These are phyloP conservation scores for Kazachstania sp. DNA, from an alignment of 1,139 yeast genomes.

Conservation along the genomic window DNA sequence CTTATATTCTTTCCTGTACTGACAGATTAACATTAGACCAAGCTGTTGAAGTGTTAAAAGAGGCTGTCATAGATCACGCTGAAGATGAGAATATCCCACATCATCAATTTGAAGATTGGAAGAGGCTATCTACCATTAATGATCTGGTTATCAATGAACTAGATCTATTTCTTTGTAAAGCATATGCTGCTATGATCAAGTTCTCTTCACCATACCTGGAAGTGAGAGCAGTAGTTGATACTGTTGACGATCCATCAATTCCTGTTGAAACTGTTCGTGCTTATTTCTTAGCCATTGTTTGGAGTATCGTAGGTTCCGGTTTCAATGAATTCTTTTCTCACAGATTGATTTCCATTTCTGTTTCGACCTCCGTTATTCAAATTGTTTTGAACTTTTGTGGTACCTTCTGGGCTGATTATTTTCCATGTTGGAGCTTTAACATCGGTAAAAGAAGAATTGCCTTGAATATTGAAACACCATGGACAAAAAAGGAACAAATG, in stretches of 20 bases:
- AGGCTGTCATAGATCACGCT: constrained; percentile 36
- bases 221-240: constrained; percentile 50
- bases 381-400: constrained; percentile 54
- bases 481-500: constrained; percentile 66
- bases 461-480: constrained; percentile 48
- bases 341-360: constrained; percentile 44
- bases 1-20: neutral
- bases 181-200: constrained; percentile 40
- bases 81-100: constrained; percentile 45
- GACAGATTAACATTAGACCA: constrained; percentile 23
- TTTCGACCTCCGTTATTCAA: constrained; percentile 45
- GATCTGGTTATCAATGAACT: constrained; percentile 3
- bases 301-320: constrained; percentile 49
- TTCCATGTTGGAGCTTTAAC: constrained; percentile 45
- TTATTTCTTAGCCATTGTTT: constrained; percentile 46
- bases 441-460: constrained; percentile 35
- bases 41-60: constrained; percentile 37
- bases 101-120: constrained; percentile 31
- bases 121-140: constrained; percentile 21
- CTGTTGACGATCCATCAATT: constrained; percentile 41
- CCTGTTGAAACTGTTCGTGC: constrained; percentile 52
- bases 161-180: constrained; percentile 30
- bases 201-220: constrained; percentile 58
- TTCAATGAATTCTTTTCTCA: constrained; percentile 51
- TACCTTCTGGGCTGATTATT: constrained; percentile 29